Conservation (phyloP, 371 early-diverging fungal genomes). For the Apophysomyces sp. region DNA sequence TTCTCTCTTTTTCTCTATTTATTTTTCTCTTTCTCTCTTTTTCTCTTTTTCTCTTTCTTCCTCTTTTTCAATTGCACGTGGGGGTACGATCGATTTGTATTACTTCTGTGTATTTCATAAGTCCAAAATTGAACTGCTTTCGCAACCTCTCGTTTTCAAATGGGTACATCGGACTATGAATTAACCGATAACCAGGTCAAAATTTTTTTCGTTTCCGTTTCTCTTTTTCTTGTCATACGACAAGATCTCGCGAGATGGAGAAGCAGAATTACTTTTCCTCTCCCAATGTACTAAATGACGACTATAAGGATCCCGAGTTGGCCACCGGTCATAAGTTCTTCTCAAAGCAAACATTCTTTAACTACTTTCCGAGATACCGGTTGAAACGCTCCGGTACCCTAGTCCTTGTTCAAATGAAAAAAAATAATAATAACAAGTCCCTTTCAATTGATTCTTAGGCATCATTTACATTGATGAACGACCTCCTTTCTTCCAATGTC, state of each 20-base stretch:
- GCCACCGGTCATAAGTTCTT: not conserved
- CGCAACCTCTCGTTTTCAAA: no score
- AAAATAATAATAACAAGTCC: no score
- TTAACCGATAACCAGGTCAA: not conserved
- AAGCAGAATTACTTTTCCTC: not conserved
- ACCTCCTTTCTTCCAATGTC: conserved; percentile 31
- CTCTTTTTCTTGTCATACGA: conserved; percentile 1
- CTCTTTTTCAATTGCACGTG: not conserved
- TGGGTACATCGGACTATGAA: not conserved
- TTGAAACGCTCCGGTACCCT: conserved; percentile 25
- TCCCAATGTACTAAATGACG: not conserved
- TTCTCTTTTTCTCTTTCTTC: not conserved
- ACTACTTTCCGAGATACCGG: conserved; percentile 34
- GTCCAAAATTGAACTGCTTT: no score
- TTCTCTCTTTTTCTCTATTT: no score
- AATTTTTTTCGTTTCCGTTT: not conserved
- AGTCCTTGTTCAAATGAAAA: no score
- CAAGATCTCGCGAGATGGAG: conserved; percentile 1
- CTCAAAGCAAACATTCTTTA: conserved; percentile 9
- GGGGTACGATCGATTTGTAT: not conserved
- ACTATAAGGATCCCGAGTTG: not conserved
- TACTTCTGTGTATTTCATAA: not conserved
- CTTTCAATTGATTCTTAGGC: conserved; percentile 21
- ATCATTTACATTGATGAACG: conserved; percentile 48
- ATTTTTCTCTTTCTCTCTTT: no score